Percentiles rank a stretch among this genome's conserved stretches.
phyloP scores from a whole-genome alignment of 1,139 yeast species.

The Geotrichum restrictum region DNA sequence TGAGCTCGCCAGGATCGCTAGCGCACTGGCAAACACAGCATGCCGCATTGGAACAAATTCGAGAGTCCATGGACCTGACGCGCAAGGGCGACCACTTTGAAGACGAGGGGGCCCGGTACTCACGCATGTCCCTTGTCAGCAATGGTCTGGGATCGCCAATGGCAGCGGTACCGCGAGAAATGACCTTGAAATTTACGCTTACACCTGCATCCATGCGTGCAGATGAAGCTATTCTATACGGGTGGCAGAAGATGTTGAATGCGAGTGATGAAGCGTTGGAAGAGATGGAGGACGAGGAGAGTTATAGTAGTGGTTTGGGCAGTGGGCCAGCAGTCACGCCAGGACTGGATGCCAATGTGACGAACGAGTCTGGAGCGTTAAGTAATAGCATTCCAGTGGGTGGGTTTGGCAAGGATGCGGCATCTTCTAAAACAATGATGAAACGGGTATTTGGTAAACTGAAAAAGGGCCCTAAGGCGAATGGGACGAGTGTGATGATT shows the following conservation, averaged over 20 bases:
- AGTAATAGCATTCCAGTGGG: constrained; percentile 25
- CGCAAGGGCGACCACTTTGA: background rate
- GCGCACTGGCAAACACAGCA: background rate
- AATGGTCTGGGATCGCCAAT: constrained; percentile 8
- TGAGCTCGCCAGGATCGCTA: background rate
- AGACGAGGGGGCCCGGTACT: constrained; percentile 4
- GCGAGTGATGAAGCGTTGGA: constrained; percentile 24
- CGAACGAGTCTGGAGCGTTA: background rate
- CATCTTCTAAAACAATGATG: constrained; percentile 20
- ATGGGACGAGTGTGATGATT: constrained; percentile 15
- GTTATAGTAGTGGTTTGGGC: too few relatives aligned
- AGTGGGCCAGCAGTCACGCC: background rate
- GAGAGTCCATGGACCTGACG: constrained; percentile 1
- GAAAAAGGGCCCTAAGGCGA: constrained; percentile 21
- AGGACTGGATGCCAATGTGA: background rate
- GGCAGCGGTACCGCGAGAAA: constrained; percentile 28
- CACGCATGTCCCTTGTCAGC: background rate
- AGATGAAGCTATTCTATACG: constrained; percentile 33
- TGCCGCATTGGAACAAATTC: constrained; percentile 4
- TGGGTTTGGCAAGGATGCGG: constrained; percentile 25
- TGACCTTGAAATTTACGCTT: constrained; percentile 35
- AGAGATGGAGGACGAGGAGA: constrained; percentile 18
- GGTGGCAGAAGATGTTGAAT: constrained; percentile 33
- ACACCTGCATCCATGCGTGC: constrained; percentile 36
- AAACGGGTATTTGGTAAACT: constrained; percentile 33